Evolutionary conservation across 2,329 filamentous ascomycete species (phyloP).

Genomic region (Epichloe coenophiala): DNA sequence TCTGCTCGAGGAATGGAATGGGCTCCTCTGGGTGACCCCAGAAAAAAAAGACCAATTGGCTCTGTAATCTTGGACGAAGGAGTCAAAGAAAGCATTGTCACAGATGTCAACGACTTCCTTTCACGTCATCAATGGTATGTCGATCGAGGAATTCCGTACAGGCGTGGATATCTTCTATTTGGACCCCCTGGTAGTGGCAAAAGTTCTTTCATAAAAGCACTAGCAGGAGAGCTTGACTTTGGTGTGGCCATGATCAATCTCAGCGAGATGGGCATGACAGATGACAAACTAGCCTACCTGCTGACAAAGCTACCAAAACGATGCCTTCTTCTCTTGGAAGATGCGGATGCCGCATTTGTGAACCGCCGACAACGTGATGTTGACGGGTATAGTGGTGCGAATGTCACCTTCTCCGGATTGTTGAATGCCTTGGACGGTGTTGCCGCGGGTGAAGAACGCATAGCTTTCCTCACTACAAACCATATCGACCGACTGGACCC

Average conservation of each 20-base stretch:
- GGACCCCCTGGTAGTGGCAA: constrained; percentile 91
- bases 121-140: constrained; percentile 74
- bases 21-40: constrained; percentile 70
- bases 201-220: constrained; percentile 88
- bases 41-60: constrained; percentile 72
- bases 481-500: constrained; percentile 82
- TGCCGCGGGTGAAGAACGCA: constrained; percentile 86
- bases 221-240: constrained; percentile 86
- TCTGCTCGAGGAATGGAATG: constrained; percentile 71
- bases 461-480: constrained; percentile 90
- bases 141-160: constrained; percentile 87
- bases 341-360: constrained; percentile 81
- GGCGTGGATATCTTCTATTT: constrained; percentile 77
- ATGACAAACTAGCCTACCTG: constrained; percentile 76
- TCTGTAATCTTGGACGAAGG: constrained; percentile 80
- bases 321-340: constrained; percentile 73
- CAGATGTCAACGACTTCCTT: constrained; percentile 74
- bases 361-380: constrained; percentile 64
- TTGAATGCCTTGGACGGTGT: constrained; percentile 80
- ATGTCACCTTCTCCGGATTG: constrained; percentile 86
- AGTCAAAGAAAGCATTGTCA: constrained; percentile 67
- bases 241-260: constrained; percentile 87
- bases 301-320: constrained; percentile 73
- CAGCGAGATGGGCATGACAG: constrained; percentile 78
- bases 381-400: constrained; percentile 76